These are phyloP conservation scores for Beverwykella pulmonaria DNA, from an alignment of 495 filamentous ascomycete genomes.

Conservation along the genomic window DNA sequence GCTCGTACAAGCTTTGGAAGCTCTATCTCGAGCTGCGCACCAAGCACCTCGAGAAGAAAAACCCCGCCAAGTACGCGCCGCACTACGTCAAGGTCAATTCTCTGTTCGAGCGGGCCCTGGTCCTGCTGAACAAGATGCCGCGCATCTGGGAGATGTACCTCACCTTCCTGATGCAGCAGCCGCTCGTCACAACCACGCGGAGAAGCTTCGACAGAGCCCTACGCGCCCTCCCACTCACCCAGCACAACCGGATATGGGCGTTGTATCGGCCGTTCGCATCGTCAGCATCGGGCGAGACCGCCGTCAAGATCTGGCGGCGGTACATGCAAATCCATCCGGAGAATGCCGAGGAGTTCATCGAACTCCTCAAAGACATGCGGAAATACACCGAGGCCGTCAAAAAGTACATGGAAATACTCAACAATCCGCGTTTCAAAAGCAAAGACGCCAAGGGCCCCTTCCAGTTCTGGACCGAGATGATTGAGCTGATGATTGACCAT, in stretches of 20 bases:
- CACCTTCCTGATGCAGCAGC: slow-evolving; percentile 85
- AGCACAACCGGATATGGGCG: slow-evolving; percentile 96
- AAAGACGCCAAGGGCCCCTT: slow-evolving; percentile 94
- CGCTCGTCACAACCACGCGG: slow-evolving; percentile 85
- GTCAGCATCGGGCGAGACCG: slow-evolving; percentile 87
- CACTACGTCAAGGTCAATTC: slow-evolving; percentile 94
- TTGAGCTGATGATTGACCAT: slow-evolving; percentile 91
- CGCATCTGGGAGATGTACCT: slow-evolving; percentile 98
- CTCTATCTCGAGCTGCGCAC: slow-evolving; percentile 89
- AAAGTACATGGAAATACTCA: slow-evolving; percentile 90
- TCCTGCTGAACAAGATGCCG: slow-evolving; percentile 98
- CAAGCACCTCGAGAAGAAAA: slow-evolving; percentile 80
- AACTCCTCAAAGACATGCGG: slow-evolving; percentile 77
- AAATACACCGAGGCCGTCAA: slow-evolving; percentile 91
- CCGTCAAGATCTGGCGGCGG: slow-evolving; percentile 88
- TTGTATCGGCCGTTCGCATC: slow-evolving; percentile 90
- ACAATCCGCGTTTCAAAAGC: slow-evolving; percentile 88
- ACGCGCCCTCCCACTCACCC: slow-evolving; percentile 90
- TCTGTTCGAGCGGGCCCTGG: slow-evolving; percentile 89
- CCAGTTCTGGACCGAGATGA: slow-evolving; percentile 97
- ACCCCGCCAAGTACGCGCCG: slow-evolving; percentile 74
- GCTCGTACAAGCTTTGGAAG: slow-evolving; percentile 99
- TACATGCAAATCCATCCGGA: slow-evolving; percentile 99
- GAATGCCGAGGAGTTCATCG: slow-evolving; percentile 92
- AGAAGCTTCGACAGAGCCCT: slow-evolving; percentile 93